Percentiles rank a stretch among this genome's conserved stretches.
These are phyloP conservation scores for Coleophoma crateriformis DNA, from an alignment of 2,329 filamentous ascomycete genomes.

Conservation along the genomic window DNA sequence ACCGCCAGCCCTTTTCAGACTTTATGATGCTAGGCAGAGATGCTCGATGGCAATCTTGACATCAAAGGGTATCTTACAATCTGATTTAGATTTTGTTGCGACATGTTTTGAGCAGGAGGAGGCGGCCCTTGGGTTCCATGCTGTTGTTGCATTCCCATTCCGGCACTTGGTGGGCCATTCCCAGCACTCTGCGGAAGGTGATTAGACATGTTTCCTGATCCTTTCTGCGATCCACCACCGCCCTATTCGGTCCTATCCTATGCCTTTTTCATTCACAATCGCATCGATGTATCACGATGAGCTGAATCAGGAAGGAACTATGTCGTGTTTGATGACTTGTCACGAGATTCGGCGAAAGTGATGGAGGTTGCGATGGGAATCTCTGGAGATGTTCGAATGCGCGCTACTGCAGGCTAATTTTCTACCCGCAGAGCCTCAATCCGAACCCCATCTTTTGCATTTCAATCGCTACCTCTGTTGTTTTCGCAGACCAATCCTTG, in stretches of 20 bases:
- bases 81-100: slow-evolving; percentile 88
- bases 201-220: slow-evolving; percentile 21
- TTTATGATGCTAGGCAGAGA: neutral
- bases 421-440: slow-evolving; percentile 23
- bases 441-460: neutral
- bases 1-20: too few species aligned
- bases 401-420: slow-evolving; percentile 16
- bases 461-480: neutral
- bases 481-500: neutral
- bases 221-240: neutral
- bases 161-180: slow-evolving; percentile 36
- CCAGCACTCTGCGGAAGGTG: slow-evolving; percentile 39
- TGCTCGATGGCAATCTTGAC: neutral
- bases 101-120: slow-evolving; percentile 50
- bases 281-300: neutral
- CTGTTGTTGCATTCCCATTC: slow-evolving; percentile 39
- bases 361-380: neutral
- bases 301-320: neutral
- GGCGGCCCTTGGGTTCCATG: slow-evolving; percentile 36
- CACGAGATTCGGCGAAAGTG: neutral
- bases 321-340: neutral
- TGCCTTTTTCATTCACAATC: slow-evolving; percentile 3
- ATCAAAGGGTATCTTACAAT: slow-evolving; percentile 61
- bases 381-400: neutral
- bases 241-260: neutral